phyloP scores from a whole-genome alignment of 2,329 filamentous ascomycete species.

The Blastomyces silverae region DNA sequence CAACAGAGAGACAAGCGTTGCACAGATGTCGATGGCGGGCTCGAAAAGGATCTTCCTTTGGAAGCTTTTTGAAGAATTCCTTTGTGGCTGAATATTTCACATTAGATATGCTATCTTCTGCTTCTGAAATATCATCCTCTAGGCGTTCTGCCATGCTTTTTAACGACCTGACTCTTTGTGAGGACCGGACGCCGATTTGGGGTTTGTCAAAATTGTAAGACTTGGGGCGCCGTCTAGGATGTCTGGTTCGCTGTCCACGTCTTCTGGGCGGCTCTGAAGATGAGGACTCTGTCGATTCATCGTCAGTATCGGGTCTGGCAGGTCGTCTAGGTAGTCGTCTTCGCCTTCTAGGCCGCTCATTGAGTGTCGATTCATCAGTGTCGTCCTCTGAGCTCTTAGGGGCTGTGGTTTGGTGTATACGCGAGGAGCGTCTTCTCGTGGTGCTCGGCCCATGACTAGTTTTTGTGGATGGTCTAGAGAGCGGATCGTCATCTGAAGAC shows the following conservation, averaged over 20 bases:
- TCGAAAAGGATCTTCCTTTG: slow-evolving; percentile 59
- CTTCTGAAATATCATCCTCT: slow-evolving; percentile 44
- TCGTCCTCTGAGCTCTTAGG: neutral
- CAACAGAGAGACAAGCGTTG: slow-evolving; percentile 59
- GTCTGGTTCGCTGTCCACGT: neutral
- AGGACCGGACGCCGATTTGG: slow-evolving; percentile 17
- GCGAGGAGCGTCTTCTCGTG: slow-evolving; percentile 5
- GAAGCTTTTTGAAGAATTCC: slow-evolving; percentile 63
- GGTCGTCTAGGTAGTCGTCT: neutral
- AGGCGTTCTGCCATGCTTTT: slow-evolving; percentile 43
- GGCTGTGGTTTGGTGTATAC: neutral
- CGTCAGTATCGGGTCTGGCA: neutral
- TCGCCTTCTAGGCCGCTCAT: neutral
- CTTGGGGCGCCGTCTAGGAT: neutral
- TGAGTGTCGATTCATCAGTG: neutral
- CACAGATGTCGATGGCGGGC: slow-evolving; percentile 64
- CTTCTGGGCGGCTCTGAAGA: neutral
- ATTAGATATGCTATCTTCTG: slow-evolving; percentile 14
- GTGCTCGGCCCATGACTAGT: neutral
- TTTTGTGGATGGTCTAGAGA: neutral
- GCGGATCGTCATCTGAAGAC: slow-evolving; percentile 21
- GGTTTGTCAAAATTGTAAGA: neutral
- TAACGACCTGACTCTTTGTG: slow-evolving; percentile 18
- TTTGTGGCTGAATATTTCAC: slow-evolving; percentile 48
- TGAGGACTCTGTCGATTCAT: neutral